A percentile compares a stretch with the other conserved stretches of the same genome.
Evolutionary conservation across 2,329 filamentous ascomycete species (phyloP).

Genomic region (Penicillium oxalicum): DNA sequence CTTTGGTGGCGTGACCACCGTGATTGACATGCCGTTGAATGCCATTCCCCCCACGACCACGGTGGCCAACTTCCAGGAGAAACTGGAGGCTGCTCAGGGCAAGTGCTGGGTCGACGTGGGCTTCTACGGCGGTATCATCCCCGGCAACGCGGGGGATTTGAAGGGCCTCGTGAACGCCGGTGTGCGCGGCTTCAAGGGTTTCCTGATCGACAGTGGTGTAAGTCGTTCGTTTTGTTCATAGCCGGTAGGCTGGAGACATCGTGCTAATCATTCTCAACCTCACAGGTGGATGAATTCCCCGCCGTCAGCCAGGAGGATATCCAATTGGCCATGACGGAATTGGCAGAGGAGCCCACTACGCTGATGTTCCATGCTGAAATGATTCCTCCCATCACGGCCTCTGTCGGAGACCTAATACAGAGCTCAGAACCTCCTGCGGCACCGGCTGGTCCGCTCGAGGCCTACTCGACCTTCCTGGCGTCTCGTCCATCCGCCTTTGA

Average conservation of each 20-base stretch:
- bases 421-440: slow-evolving; percentile 62
- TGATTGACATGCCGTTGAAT: slow-evolving; percentile 96
- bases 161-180: slow-evolving; percentile 75
- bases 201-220: slow-evolving; percentile 93
- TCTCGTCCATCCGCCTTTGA: slow-evolving; percentile 87
- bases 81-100: slow-evolving; percentile 73
- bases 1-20: slow-evolving; percentile 91
- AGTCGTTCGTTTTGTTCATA: slow-evolving; percentile 31
- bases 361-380: slow-evolving; percentile 99
- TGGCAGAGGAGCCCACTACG: slow-evolving; percentile 76
- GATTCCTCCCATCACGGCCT: slow-evolving; percentile 78
- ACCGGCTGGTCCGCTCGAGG: slow-evolving; percentile 64
- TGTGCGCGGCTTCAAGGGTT: slow-evolving; percentile 94
- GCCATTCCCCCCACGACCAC: slow-evolving; percentile 95
- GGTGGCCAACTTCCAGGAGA: slow-evolving; percentile 71
- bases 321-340: slow-evolving; percentile 67
- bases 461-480: slow-evolving; percentile 85
- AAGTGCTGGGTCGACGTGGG: slow-evolving; percentile 99
- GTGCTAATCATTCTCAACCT: too few species aligned
- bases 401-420: slow-evolving; percentile 72
- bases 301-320: slow-evolving; percentile 79
- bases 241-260: too few species aligned
- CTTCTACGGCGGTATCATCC: slow-evolving; percentile 92
- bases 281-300: slow-evolving; percentile 87
- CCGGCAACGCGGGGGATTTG: slow-evolving; percentile 76